A percentile compares a stretch with the other conserved stretches of the same genome.
Evolutionary conservation across 2,329 filamentous ascomycete genomes (phyloP).

Genomic region (Botrytis fabae): DNA sequence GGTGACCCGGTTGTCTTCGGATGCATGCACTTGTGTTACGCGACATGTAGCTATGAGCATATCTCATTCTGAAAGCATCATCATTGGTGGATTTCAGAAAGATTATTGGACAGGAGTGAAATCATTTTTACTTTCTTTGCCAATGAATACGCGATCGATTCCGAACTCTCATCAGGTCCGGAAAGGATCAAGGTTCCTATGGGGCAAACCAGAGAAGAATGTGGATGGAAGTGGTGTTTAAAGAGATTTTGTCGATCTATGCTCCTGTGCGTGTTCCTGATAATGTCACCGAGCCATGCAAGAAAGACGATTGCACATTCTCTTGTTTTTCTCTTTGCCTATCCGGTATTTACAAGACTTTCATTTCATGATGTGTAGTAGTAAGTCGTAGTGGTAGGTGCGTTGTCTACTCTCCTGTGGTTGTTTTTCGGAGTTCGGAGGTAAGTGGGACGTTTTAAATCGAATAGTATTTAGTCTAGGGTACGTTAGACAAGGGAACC

Average conservation of each 20-base stretch:
- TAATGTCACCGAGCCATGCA: background rate
- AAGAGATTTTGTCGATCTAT: background rate
- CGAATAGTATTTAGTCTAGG: constrained; percentile 1
- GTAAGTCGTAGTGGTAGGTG: background rate
- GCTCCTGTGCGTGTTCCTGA: background rate
- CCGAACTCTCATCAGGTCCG: background rate
- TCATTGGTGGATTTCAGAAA: background rate
- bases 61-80: background rate
- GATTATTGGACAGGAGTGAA: background rate
- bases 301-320: background rate
- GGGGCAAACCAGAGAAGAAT: background rate
- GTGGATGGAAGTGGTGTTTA: background rate
- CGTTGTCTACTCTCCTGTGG: background rate
- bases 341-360: background rate
- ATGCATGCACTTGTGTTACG: constrained; percentile 20
- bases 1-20: background rate
- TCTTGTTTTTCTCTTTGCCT: background rate
- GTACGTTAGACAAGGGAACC: constrained; percentile 7
- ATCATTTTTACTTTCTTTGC: background rate
- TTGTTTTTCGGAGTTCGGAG: constrained; percentile 17
- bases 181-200: background rate
- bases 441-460: constrained; percentile 1
- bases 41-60: constrained; percentile 16
- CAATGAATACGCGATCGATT: background rate
- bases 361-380: background rate